Percentiles rank a stretch among this genome's conserved stretches.
phyloP scores from a whole-genome alignment of 352 stramenopile species.

The Pythium rishiriense region DNA sequence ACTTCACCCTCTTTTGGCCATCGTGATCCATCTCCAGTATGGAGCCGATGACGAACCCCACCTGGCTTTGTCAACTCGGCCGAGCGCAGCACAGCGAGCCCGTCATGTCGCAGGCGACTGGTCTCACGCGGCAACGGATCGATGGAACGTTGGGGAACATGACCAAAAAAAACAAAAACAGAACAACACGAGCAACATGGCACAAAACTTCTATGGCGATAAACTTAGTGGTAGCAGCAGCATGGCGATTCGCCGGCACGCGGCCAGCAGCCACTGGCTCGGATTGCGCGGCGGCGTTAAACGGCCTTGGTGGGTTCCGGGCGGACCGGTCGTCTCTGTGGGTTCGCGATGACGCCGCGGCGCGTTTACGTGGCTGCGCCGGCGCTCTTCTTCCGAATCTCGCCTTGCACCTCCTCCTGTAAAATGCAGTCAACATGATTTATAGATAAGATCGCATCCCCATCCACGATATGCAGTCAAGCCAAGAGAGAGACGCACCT shows the following conservation, averaged over 20 bases:
- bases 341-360: background rate
- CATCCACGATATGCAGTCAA: background rate
- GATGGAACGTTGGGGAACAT: slow-evolving; percentile 1
- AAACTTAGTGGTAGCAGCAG: slow-evolving; percentile 17
- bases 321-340: background rate
- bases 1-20: slow-evolving; percentile 1
- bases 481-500: slow-evolving; percentile 34
- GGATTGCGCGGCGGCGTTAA: background rate
- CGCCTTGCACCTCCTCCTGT: slow-evolving; percentile 32
- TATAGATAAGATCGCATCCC: background rate
- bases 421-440: background rate
- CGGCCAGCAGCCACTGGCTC: background rate
- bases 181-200: background rate
- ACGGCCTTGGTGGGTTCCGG: background rate
- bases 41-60: background rate
- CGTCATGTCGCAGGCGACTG: slow-evolving; percentile 19
- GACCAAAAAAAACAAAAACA: background rate
- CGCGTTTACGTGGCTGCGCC: slow-evolving; percentile 12
- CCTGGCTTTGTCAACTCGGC: background rate
- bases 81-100: background rate
- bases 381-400: slow-evolving; percentile 32
- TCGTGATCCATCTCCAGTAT: too few species aligned
- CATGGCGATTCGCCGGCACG: background rate
- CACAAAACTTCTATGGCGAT: slow-evolving; percentile 25
- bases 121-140: background rate